Percentiles rank a stretch among this genome's conserved stretches.
phyloP scores from a whole-genome alignment of 257 asterid species.

The Ilex asprella region DNA sequence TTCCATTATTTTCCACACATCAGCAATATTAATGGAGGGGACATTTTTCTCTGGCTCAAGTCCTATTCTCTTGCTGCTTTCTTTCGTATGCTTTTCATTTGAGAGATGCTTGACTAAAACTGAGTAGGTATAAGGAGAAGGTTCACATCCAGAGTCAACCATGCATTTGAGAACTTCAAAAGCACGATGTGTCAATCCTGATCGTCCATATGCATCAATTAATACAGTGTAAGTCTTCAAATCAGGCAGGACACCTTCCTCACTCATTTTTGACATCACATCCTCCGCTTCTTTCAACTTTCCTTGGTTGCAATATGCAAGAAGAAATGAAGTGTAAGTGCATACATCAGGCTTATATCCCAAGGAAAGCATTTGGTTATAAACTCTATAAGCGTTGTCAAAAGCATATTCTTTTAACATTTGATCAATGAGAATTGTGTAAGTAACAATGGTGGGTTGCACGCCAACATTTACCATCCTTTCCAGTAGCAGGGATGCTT shows the following conservation, averaged over 20 bases:
- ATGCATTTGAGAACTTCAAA: constrained; percentile 47
- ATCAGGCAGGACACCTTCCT: constrained; percentile 50
- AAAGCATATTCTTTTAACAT: constrained; percentile 54
- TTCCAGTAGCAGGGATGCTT: constrained; percentile 41
- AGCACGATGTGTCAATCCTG: constrained; percentile 42
- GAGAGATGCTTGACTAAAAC: constrained; percentile 63
- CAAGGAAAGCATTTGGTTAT: constrained; percentile 37
- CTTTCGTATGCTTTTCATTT: constrained; percentile 25
- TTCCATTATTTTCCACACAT: constrained; percentile 65
- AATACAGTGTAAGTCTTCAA: constrained; percentile 55
- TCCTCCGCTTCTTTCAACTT: constrained; percentile 65
- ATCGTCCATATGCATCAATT: constrained; percentile 71
- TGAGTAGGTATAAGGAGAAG: constrained; percentile 56
- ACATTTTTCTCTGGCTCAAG: constrained; percentile 8
- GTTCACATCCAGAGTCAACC: constrained; percentile 55
- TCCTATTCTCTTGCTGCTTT: constrained; percentile 11
- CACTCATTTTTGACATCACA: constrained; percentile 45
- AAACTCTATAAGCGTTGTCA: constrained; percentile 42
- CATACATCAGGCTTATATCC: constrained; percentile 66
- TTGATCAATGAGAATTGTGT: constrained; percentile 52
- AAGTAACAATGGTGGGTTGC: constrained; percentile 45
- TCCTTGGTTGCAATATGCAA: constrained; percentile 72
- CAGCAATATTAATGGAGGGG: constrained; percentile 40
- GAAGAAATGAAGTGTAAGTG: constrained; percentile 62
- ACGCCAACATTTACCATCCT: constrained; percentile 48